Evolutionary conservation across 2,329 filamentous ascomycete genomes (phyloP).

Genomic region (Aspergillus sp.): DNA sequence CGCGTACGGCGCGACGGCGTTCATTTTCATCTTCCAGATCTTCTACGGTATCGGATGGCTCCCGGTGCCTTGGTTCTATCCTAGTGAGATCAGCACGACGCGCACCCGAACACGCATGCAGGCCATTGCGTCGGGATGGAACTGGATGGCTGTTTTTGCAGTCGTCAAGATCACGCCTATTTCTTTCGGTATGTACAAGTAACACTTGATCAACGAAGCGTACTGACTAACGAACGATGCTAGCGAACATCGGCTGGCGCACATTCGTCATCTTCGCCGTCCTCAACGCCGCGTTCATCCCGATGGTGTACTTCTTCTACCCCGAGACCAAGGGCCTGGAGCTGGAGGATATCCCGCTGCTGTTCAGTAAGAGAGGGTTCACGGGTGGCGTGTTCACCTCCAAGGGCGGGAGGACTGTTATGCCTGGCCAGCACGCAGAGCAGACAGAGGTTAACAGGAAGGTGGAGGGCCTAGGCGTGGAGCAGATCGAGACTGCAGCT

Average conservation of each 20-base stretch:
- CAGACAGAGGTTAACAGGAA: conserved; percentile 16
- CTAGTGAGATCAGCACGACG: conserved; percentile 43
- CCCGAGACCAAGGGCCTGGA: conserved; percentile 65
- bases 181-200: conserved; percentile 16
- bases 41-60: conserved; percentile 47
- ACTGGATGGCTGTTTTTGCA: conserved; percentile 39
- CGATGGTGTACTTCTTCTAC: conserved; percentile 63
- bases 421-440: conserved; percentile 21
- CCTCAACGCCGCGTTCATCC: conserved; percentile 32
- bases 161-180: conserved; percentile 31
- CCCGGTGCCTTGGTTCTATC: conserved; percentile 48
- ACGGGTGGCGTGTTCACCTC: conserved; percentile 22
- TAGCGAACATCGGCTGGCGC: conserved; percentile 32
- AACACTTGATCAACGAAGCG: not conserved
- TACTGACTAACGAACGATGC: conserved; percentile 19
- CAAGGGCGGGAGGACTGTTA: conserved; percentile 20
- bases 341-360: conserved; percentile 58
- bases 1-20: conserved; percentile 45
- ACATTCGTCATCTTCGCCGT: conserved; percentile 32
- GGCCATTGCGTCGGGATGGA: conserved; percentile 40
- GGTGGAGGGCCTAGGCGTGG: conserved; percentile 11
- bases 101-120: conserved; percentile 42
- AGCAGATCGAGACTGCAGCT: not conserved
- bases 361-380: conserved; percentile 17
- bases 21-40: conserved; percentile 49